phyloP scores from a whole-genome alignment of 116 monocot genomes.

The Papilionanthe hybrid region DNA sequence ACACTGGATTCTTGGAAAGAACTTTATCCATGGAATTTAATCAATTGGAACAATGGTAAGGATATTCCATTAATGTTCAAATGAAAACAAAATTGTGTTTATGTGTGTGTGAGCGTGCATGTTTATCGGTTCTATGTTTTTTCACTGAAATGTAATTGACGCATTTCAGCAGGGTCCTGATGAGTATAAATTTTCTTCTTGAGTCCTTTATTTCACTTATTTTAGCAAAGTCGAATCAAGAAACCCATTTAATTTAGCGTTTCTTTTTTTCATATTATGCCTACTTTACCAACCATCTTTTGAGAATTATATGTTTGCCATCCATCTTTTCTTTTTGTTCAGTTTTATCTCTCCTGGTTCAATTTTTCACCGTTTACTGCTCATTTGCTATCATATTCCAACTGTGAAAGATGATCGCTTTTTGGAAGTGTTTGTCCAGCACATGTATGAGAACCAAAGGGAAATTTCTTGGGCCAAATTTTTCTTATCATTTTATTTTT shows the following conservation, averaged over 20 bases:
- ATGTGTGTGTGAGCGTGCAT: background rate
- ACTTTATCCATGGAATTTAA: conserved; percentile 66
- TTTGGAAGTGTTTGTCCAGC: background rate
- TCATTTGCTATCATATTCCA: background rate
- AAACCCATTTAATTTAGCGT: background rate
- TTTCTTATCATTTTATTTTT: background rate
- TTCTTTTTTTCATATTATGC: background rate
- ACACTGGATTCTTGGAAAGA: conserved; percentile 57
- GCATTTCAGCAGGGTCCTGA: background rate
- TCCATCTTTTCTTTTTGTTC: background rate
- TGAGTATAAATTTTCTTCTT: too few species aligned
- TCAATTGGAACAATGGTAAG: conserved; percentile 68
- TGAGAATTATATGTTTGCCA: background rate
- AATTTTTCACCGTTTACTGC: background rate
- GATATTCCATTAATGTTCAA: background rate
- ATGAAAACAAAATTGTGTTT: background rate
- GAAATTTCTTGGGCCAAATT: background rate
- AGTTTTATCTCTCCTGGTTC: background rate
- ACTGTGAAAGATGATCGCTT: background rate
- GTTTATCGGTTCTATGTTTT: background rate
- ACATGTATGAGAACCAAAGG: background rate
- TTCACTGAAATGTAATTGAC: background rate
- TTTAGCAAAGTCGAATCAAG: too few species aligned
- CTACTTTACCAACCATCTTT: background rate
- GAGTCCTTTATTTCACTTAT: too few species aligned